Evolutionary conservation across 306 rosid genomes (phyloP).

Genomic region (Glycine tomentella): DNA sequence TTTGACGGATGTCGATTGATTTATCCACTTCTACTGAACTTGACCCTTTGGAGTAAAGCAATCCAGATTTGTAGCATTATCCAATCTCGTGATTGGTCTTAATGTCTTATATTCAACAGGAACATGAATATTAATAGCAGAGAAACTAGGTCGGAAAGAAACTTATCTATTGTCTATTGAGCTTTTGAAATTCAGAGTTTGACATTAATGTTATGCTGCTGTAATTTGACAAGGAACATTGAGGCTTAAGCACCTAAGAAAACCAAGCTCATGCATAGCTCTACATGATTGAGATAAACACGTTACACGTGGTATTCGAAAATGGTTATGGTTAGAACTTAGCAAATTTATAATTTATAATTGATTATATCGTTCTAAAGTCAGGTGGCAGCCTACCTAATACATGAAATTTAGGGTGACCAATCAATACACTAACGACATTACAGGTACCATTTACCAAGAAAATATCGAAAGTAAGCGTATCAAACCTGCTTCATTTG

Average conservation of each 20-base stretch:
- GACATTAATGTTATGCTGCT: conserved; percentile 21
- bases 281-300: not conserved
- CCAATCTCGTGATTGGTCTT: conserved; percentile 1
- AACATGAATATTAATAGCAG: not conserved
- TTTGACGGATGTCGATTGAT: not conserved
- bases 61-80: not conserved
- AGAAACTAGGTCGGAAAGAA: not conserved
- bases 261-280: not conserved
- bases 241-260: conserved; percentile 16
- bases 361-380: conserved; percentile 37
- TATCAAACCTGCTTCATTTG: conserved; percentile 60
- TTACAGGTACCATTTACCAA: conserved; percentile 8
- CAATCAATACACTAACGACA: conserved; percentile 10
- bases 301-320: not conserved
- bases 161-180: not conserved
- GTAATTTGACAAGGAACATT: conserved; percentile 18
- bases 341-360: conserved; percentile 30
- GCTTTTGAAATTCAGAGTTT: conserved; percentile 26
- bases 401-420: conserved; percentile 39
- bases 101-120: conserved; percentile 2
- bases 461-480: conserved; percentile 35
- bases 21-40: not conserved
- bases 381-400: conserved; percentile 64
- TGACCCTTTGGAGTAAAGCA: not conserved
- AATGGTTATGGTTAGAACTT: conserved; percentile 43